Evolutionary conservation across 2,329 filamentous ascomycete genomes (phyloP).

Genomic region (Venturia aucupariae): DNA sequence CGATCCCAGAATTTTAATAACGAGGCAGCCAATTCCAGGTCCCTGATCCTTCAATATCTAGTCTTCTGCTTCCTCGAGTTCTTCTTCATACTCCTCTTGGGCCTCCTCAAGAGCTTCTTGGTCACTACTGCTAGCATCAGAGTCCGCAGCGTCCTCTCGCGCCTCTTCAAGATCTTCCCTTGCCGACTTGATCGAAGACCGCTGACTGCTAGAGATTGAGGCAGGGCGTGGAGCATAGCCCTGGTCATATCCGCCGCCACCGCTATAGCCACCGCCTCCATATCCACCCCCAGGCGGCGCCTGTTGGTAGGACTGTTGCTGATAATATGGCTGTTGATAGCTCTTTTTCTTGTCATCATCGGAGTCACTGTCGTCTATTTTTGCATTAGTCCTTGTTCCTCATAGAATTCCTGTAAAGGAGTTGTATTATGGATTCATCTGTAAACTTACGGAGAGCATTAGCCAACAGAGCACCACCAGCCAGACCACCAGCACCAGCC

Average conservation of each 20-base stretch:
- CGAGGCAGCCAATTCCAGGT: too few relatives aligned
- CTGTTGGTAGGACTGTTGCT: conserved; percentile 6
- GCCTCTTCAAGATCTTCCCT: conserved; percentile 17
- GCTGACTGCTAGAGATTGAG: not conserved
- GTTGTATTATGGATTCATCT: not conserved
- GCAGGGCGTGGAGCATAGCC: not conserved
- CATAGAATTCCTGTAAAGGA: not conserved
- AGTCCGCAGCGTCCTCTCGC: conserved; percentile 31
- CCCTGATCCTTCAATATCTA: not conserved
- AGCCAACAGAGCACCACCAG: conserved; percentile 49
- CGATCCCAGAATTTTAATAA: not conserved
- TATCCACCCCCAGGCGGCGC: not conserved
- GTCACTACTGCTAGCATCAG: conserved; percentile 41
- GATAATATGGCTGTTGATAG: conserved; percentile 15
- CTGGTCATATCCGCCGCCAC: conserved; percentile 12
- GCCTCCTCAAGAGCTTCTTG: conserved; percentile 45
- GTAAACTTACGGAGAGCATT: conserved; percentile 45
- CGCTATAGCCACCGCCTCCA: not conserved
- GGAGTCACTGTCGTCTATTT: conserved; percentile 23
- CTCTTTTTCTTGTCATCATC: conserved; percentile 22
- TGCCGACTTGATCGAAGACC: conserved; percentile 6
- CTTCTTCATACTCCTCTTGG: conserved; percentile 43
- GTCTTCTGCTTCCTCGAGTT: conserved; percentile 25
- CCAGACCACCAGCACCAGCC: conserved; percentile 48
- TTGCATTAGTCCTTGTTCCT: conserved; percentile 17